Percentiles rank a stretch among this genome's conserved stretches.
These are phyloP conservation scores for Ogataea ganodermae DNA, from an alignment of 805 yeast species.

Conservation along the genomic window DNA sequence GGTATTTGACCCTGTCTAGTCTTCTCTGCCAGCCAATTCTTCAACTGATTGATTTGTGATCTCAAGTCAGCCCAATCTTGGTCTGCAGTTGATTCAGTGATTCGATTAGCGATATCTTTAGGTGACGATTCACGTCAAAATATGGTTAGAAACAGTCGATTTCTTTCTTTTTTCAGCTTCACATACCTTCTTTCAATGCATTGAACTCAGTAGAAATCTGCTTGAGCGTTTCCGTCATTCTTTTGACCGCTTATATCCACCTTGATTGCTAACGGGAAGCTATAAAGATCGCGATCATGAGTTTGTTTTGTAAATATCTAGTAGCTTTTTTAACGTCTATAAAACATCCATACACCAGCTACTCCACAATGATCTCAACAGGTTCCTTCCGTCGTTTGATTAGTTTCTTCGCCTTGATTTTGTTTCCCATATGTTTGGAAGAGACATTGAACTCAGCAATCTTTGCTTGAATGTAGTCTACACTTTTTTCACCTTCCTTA, in stretches of 20 bases:
- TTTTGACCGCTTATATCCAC: too few relatives aligned
- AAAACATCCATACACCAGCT: constrained; percentile 1
- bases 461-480: constrained; percentile 13
- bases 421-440: constrained; percentile 11
- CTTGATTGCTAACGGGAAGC: background rate
- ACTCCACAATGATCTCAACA: background rate
- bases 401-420: constrained; percentile 16
- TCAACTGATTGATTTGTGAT: constrained; percentile 18
- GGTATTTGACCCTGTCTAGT: constrained; percentile 22
- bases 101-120: background rate
- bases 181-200: constrained; percentile 4
- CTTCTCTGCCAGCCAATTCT: constrained; percentile 21
- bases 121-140: background rate
- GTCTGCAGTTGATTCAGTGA: constrained; percentile 1
- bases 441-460: constrained; percentile 14
- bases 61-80: constrained; percentile 10
- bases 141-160: background rate
- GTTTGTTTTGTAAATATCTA: background rate
- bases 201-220: constrained; percentile 7
- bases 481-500: constrained; percentile 13
- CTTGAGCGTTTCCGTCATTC: constrained; percentile 1
- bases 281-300: too few relatives aligned
- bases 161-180: background rate
- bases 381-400: constrained; percentile 6
- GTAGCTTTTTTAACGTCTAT: background rate